Conservation (phyloP, 2,329 filamentous ascomycete species). For the Clonostachys byssicola region DNA sequence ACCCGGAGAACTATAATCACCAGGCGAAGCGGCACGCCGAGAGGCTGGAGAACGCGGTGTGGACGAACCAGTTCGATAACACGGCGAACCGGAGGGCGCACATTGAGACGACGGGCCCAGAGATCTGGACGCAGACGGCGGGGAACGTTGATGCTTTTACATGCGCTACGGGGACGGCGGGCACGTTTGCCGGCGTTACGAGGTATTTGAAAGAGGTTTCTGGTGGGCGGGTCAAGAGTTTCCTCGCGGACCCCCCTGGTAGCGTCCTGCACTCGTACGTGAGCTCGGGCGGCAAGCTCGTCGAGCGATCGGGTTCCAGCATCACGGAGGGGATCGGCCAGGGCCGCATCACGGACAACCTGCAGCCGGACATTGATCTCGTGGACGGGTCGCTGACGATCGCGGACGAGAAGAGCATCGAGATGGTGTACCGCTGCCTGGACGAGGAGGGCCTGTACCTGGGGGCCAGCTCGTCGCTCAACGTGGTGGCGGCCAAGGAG, state of each 20-base stretch:
- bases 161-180: conserved; percentile 88
- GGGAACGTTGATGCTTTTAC: conserved; percentile 92
- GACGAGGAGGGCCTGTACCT: conserved; percentile 96
- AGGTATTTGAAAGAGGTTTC: conserved; percentile 83
- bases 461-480: conserved; percentile 88
- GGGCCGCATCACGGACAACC: conserved; percentile 92
- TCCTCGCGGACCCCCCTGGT: conserved; percentile 90
- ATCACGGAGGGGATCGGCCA: conserved; percentile 99
- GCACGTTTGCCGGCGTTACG: conserved; percentile 85
- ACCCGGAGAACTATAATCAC: conserved; percentile 97
- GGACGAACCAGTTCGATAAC: conserved; percentile 99
- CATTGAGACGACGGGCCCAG: conserved; percentile 93
- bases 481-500: conserved; percentile 93
- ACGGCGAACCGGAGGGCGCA: conserved; percentile 89
- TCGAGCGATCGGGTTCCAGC: conserved; percentile 77
- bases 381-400: conserved; percentile 83
- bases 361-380: conserved; percentile 77
- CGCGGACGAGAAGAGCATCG: conserved; percentile 88
- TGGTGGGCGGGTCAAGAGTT: conserved; percentile 75
- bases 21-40: conserved; percentile 91
- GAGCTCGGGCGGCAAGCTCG: conserved; percentile 74
- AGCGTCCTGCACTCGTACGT: conserved; percentile 93
- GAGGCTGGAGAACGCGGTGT: conserved; percentile 79
- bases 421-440: conserved; percentile 95
- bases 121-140: conserved; percentile 90